Evolutionary conservation across 2,329 filamentous ascomycete species (phyloP).

Genomic region (Cordyceps pruinosa): DNA sequence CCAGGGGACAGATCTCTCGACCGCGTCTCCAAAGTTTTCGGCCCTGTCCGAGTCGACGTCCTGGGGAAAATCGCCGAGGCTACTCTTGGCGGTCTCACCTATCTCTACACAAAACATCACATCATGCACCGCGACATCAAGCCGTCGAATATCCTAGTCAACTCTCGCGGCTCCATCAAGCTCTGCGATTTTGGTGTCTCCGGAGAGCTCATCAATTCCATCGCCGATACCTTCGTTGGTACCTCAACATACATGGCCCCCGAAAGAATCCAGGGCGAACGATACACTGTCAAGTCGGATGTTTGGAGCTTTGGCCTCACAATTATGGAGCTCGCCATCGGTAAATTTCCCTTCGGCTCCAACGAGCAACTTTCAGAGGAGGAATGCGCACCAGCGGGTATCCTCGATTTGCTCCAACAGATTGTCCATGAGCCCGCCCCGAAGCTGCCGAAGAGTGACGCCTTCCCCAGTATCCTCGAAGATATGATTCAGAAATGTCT

Average conservation of each 20-base stretch:
- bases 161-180: conserved; percentile 91
- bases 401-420: conserved; percentile 90
- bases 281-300: conserved; percentile 96
- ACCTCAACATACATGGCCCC: conserved; percentile 99
- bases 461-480: conserved; percentile 89
- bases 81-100: conserved; percentile 85
- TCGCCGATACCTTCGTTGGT: conserved; percentile 96
- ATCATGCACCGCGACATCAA: conserved; percentile 99
- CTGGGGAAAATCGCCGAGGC: conserved; percentile 97
- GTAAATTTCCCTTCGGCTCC: conserved; percentile 87
- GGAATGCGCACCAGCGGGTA: conserved; percentile 83
- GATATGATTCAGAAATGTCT: conserved; percentile 97
- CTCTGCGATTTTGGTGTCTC: conserved; percentile 99
- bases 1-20: conserved; percentile 68
- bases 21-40: conserved; percentile 88
- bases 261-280: conserved; percentile 92
- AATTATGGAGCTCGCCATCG: conserved; percentile 96
- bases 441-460: conserved; percentile 90
- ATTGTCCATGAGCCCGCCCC: conserved; percentile 96
- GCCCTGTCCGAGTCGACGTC: conserved; percentile 90
- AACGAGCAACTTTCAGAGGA: conserved; percentile 64
- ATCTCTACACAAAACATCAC: conserved; percentile 89
- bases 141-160: conserved; percentile 93
- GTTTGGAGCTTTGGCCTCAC: conserved; percentile 96
- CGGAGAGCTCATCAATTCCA: conserved; percentile 93